Evolutionary conservation across 306 rosid species (phyloP).

Genomic region (Cajanus cajan): DNA sequence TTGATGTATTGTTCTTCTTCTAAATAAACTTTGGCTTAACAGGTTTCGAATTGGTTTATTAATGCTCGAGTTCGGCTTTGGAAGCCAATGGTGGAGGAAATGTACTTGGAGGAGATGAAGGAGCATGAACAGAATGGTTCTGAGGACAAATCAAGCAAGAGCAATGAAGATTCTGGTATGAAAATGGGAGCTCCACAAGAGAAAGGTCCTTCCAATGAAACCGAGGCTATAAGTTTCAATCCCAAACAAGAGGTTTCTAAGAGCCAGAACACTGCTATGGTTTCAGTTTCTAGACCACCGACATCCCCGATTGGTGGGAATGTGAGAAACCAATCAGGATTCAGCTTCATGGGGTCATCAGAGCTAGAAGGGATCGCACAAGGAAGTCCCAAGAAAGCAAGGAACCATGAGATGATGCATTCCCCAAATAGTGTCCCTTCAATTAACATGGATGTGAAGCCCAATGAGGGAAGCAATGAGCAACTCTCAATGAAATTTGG

Average conservation of each 20-base stretch:
- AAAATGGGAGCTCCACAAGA: conserved; percentile 50
- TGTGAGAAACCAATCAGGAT: conserved; percentile 67
- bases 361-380: conserved; percentile 86
- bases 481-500: conserved; percentile 66
- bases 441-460: conserved; percentile 56
- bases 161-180: conserved; percentile 58
- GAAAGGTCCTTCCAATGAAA: conserved; percentile 41
- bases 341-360: conserved; percentile 80
- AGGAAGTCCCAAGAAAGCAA: conserved; percentile 81
- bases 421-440: conserved; percentile 45
- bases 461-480: conserved; percentile 47
- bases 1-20: neutral
- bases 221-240: conserved; percentile 47
- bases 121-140: conserved; percentile 78
- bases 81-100: conserved; percentile 99
- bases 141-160: conserved; percentile 63
- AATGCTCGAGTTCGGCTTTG: conserved; percentile 98
- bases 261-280: conserved; percentile 41
- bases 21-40: conserved; percentile 1
- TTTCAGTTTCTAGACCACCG: conserved; percentile 54
- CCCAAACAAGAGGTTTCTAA: conserved; percentile 56
- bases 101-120: conserved; percentile 88
- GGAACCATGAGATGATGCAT: conserved; percentile 57
- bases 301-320: conserved; percentile 53
- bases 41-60: conserved; percentile 99